Evolutionary conservation across 2,329 filamentous ascomycete species (phyloP).

Genomic region (Fusarium keratoplasticum): DNA sequence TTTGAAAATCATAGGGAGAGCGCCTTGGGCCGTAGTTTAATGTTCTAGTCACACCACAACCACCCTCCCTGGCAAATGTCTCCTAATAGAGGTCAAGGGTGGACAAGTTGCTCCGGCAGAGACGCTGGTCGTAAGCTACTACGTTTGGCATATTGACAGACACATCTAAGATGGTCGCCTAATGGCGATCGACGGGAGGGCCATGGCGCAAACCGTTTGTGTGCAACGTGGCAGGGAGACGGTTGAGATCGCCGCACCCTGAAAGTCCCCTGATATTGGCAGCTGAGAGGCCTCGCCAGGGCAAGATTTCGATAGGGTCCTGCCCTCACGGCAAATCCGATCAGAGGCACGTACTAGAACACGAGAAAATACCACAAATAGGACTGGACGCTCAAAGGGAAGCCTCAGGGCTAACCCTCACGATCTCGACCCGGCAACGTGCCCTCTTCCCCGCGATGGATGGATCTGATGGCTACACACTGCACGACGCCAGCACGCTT

Average conservation of each 20-base stretch:
- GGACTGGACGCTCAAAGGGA: neutral
- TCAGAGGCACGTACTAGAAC: neutral
- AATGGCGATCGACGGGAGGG: neutral
- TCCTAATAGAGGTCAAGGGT: neutral
- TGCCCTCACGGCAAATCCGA: neutral
- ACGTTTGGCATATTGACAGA: neutral
- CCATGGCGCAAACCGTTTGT: neutral
- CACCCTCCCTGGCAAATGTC: neutral
- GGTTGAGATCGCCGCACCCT: neutral
- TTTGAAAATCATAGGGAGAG: neutral
- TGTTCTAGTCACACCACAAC: neutral
- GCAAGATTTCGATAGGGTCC: neutral
- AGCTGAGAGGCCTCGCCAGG: neutral
- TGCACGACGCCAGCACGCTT: slow-evolving; percentile 11
- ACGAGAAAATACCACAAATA: neutral
- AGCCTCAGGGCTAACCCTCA: neutral
- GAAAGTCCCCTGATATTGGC: neutral
- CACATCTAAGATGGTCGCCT: neutral
- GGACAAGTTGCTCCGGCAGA: neutral
- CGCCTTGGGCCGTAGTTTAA: neutral
- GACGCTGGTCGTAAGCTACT: neutral
- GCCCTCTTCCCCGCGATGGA: neutral
- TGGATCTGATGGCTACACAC: slow-evolving; percentile 1
- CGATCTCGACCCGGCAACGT: neutral
- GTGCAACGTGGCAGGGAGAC: neutral